These are phyloP conservation scores for Xylogone sp. DNA, from an alignment of 2,329 filamentous ascomycete genomes.

Conservation along the genomic window DNA sequence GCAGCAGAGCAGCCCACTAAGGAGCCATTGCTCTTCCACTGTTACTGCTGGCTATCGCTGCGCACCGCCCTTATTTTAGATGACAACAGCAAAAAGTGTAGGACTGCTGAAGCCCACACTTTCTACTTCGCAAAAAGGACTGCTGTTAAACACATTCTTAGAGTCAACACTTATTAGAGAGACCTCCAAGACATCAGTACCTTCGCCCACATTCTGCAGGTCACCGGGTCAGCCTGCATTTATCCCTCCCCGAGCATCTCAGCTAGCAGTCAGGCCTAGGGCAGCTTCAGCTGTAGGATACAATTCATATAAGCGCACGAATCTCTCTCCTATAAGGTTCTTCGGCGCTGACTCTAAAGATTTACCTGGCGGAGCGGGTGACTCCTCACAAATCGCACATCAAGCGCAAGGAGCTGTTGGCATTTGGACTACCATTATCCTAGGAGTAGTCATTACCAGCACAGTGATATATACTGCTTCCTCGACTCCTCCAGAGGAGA, in stretches of 20 bases:
- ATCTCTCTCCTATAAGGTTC: neutral
- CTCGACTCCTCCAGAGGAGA: slow-evolving; percentile 8
- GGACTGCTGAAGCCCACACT: slow-evolving; percentile 1
- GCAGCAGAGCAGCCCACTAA: neutral
- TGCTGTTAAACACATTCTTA: slow-evolving; percentile 5
- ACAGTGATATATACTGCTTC: neutral
- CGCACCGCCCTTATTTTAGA: neutral
- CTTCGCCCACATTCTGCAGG: neutral
- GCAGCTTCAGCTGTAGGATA: neutral
- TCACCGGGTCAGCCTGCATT: neutral
- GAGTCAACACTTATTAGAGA: neutral
- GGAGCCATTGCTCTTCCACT: neutral
- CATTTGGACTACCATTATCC: neutral
- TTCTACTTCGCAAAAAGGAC: slow-evolving; percentile 5
- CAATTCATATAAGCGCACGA: neutral
- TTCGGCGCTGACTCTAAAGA: neutral
- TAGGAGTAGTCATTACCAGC: neutral
- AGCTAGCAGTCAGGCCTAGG: neutral
- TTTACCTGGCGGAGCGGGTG: no score
- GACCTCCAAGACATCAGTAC: neutral
- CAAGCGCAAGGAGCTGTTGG: neutral
- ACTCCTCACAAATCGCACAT: no score
- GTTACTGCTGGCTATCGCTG: neutral
- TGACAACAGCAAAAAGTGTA: neutral
- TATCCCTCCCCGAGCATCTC: neutral